phyloP scores from a whole-genome alignment of 768 basidiomycete species.

The Rhizopogon vulgaris region DNA sequence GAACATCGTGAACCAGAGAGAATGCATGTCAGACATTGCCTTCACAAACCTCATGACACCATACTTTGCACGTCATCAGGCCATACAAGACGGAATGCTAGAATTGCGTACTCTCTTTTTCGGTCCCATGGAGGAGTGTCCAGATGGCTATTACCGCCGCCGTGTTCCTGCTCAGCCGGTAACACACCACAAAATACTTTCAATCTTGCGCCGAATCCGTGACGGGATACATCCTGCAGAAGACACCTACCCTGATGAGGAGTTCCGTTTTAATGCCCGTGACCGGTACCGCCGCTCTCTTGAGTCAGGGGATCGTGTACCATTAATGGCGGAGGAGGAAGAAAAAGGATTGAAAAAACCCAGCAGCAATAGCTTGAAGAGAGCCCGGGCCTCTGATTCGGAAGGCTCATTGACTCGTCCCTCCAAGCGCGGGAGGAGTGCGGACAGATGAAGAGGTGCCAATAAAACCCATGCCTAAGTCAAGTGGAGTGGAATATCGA shows the following conservation, averaged over 20 bases:
- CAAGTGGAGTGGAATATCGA: too few species aligned
- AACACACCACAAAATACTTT: not conserved
- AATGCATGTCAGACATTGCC: not conserved
- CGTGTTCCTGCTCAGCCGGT: not conserved
- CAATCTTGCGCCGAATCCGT: not conserved
- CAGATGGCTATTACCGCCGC: not conserved
- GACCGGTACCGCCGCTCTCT: not conserved
- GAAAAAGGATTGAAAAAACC: too few species aligned
- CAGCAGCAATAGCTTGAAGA: too few species aligned
- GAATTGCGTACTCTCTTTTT: not conserved
- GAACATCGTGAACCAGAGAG: not conserved
- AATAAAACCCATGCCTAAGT: too few species aligned
- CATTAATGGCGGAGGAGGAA: not conserved
- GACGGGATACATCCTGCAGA: not conserved
- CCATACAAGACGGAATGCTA: not conserved
- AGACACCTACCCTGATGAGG: not conserved
- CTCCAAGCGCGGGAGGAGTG: too few species aligned
- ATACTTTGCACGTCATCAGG: not conserved
- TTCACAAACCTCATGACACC: not conserved
- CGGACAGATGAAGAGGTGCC: too few species aligned
- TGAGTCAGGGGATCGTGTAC: not conserved
- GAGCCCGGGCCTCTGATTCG: too few species aligned
- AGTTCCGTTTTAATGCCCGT: not conserved
- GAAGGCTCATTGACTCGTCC: too few species aligned
- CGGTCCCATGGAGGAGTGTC: not conserved